Conservation (phyloP, 2,329 filamentous ascomycete species). For the Diplodia corticola region DNA sequence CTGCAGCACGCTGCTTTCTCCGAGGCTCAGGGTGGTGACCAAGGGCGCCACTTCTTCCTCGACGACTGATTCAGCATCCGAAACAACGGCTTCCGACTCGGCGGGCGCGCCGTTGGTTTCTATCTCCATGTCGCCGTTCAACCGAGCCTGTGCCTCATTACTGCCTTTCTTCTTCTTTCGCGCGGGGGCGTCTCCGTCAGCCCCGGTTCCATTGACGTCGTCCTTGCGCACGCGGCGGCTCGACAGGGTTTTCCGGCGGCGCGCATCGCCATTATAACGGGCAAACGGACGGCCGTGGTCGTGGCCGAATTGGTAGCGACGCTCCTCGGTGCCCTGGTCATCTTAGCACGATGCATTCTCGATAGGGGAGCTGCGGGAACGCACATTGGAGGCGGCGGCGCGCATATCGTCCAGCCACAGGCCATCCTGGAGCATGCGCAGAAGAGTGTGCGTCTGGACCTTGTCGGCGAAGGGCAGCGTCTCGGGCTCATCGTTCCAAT, state of each 20-base stretch:
- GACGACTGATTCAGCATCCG: conserved; percentile 41
- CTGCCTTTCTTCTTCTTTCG: conserved; percentile 34
- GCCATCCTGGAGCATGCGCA: conserved; percentile 65
- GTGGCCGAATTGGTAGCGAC: conserved; percentile 39
- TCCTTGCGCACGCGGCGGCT: conserved; percentile 19
- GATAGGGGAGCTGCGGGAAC: not conserved
- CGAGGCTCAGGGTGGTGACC: conserved; percentile 42
- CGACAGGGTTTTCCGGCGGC: conserved; percentile 18
- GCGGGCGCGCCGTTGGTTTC: conserved; percentile 40
- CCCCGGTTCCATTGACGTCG: conserved; percentile 28
- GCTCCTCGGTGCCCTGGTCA: conserved; percentile 24
- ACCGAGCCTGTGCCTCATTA: conserved; percentile 34
- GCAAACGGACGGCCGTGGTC: conserved; percentile 44
- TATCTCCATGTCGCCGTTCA: conserved; percentile 52
- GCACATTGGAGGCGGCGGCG: conserved; percentile 27
- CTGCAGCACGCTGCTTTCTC: conserved; percentile 39
- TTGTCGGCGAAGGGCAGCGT: conserved; percentile 60
- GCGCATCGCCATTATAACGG: conserved; percentile 38
- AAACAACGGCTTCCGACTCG: conserved; percentile 39
- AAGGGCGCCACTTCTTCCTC: conserved; percentile 37
- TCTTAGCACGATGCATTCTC: not conserved
- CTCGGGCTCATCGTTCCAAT: conserved; percentile 64
- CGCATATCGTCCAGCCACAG: conserved; percentile 51
- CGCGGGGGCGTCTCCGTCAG: conserved; percentile 39
- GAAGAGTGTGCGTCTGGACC: conserved; percentile 60